Base-by-base conservation (phyloP, 495 filamentous ascomycete genomes). In the Barbatosphaeria neglecta region DNA sequence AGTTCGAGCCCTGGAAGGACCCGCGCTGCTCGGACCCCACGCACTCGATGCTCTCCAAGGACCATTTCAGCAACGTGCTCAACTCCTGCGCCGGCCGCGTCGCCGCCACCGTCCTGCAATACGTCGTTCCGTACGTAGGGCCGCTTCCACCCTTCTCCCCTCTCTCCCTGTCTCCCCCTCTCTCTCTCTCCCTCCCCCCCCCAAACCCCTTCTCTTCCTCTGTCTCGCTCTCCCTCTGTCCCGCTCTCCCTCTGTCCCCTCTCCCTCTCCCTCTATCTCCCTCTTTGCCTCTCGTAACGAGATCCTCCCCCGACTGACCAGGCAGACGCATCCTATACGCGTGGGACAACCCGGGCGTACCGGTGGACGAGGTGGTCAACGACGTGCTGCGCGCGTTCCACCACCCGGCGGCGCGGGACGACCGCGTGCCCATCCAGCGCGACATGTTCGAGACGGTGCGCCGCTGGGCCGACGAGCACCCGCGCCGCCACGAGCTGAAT, bases 41-140 rank as follows among this genome's bases (percentile, higher is more conserved):
- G 3, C 92, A 96, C 69, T 92, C 86, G 10, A 78, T 97, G 66
- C 76, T 97, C 6, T 90, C 86, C 47, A 96, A 97, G 65, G 92
- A 98, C 55, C 92, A 98, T 60, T 97, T 97, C 57, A 84, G 84
- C 51, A 95, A 97, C 64, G 71, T 90, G 24, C 72, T 97, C 23
- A 97, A 97, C 66, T 73, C 84, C 24, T 87, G 86, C 41, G 88
- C 89, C 2, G 90, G 90, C 11, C 75, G 84, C 18, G 78, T 96
- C 18, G 89, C 90, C 8, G 66, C 83, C 2, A 78, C 76, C 0
- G 83, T 95, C 43, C 64, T 97, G 5, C 73, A 86, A 70, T 97
- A 90, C 57, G 78, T 83, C 24, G 84, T 88, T 3, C 90, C 90
- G 49, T 75, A 65, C 51, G 71, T 35, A 11, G 6, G 9, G n/a